These are phyloP conservation scores for Theileria annulata DNA, from an alignment of 169 alveolate genomes.

Conservation along the genomic window DNA sequence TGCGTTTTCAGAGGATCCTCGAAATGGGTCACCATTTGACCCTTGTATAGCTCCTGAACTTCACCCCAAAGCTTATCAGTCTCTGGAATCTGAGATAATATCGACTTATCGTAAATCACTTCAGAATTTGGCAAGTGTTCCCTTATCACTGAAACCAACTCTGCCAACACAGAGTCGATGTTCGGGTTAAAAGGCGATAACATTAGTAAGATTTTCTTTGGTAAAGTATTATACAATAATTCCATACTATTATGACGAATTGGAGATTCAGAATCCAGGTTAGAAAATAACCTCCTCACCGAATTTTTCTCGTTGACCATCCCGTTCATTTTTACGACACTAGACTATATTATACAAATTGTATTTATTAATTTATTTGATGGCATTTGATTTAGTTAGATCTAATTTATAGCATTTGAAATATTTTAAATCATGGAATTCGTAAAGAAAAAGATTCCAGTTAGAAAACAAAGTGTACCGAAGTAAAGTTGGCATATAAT, in stretches of 20 bases:
- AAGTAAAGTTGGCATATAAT: background rate
- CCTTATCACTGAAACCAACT: slow-evolving; percentile 32
- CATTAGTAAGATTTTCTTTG: slow-evolving; percentile 45
- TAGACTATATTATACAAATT: background rate
- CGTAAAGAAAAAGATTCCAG: background rate
- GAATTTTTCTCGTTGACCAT: background rate
- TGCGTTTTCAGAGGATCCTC: slow-evolving; percentile 10
- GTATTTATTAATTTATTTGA: too few species aligned
- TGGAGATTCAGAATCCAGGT: background rate
- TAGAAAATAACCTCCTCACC: background rate
- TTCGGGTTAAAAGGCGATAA: slow-evolving; percentile 34
- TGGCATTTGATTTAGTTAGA: background rate
- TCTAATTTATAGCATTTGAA: background rate
- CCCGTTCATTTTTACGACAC: slow-evolving; percentile 1
- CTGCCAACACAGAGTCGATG: slow-evolving; percentile 15
- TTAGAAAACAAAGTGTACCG: background rate
- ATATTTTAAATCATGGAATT: background rate
- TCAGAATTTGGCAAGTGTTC: slow-evolving; percentile 29
- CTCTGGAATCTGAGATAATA: slow-evolving; percentile 36
- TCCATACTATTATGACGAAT: slow-evolving; percentile 20
- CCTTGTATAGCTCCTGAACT: slow-evolving; percentile 22
- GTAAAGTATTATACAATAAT: slow-evolving; percentile 37
- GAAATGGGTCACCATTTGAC: slow-evolving; percentile 2
- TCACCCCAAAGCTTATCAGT: slow-evolving; percentile 58
- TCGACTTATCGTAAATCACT: slow-evolving; percentile 42